Base-by-base conservation (phyloP, 225 moss, liverwort and hornwort species). In the Physcomitrellopsis africana region DNA sequence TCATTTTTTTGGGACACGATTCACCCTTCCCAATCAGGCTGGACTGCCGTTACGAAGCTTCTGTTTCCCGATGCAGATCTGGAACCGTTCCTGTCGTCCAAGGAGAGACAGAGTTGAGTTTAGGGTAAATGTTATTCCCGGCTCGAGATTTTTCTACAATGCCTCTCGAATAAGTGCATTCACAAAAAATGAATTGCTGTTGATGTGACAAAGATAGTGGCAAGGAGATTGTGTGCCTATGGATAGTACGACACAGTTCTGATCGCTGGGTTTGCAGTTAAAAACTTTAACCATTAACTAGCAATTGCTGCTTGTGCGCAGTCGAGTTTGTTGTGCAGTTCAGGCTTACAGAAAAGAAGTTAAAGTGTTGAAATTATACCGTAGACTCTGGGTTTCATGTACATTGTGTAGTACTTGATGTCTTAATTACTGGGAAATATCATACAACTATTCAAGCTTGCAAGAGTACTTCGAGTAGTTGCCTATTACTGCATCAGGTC, bases 1-100 rank as follows among this genome's bases (percentile, higher is more conserved):
- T 86, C 83, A 27, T 86, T 86, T 61, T 86, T 89, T 47, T 89
- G 86, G 86, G 86, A 89, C 74, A 48, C 60, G 1, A 60, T 29
- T 60, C 86, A 89, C 71, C 88, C 88, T 51, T 69, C 85, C 10
- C 75, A 85, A 62, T 76, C 86, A 63, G 82, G 88, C 66, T 86
- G 88, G 88, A 73, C 69, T 23, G 82, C 81, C 32, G 81, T 86
- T 13, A 29, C 81, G 1, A 78, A 83, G 53, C 8, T 83, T 51
- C 60, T 86, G 11, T 86, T 85, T 73, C 83, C 88, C 18, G 53
- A 75, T 56, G 75, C 83, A 54, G 63, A 13, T 65, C 70, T 80
- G 17, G 32, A 52, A 23, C 53, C 72, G n/a, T 58, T 47, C 32
- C 53, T 62, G 37, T 68, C 80, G 19, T 53, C 16, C 26, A 6